Base-by-base conservation (phyloP, 352 stramenopile species). In the Blastocystis sp. region DNA sequence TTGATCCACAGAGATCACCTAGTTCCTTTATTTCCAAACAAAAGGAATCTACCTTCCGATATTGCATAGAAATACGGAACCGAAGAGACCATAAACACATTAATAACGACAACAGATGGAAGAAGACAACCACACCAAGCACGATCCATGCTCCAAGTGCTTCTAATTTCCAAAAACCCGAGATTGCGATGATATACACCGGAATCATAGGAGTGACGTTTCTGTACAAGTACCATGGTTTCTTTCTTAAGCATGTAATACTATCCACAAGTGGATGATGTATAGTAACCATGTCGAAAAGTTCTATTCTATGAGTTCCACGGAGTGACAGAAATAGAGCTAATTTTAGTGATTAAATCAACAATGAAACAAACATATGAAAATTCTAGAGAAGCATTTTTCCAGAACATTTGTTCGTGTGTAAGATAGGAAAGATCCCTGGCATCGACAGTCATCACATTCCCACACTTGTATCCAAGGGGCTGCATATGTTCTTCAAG, bases 141-240 rank as follows among this genome's bases (percentile, higher is more conserved):
- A 80, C 52, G 39, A 80, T 63, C 27, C 37, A 58, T 27, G 69
- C 69, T 43, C 69, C 69, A 27, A 80, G 37, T 54, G n/a, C 3
- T 35, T 80, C 69, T 11, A 80, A 27, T 37, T 80, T 80, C 69
- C 69, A 80, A 59, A 80, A 80, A 21, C 35, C 46, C 37, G 69
- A 19, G 21, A 80, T 19, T 39, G 69, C 69, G 3, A 80, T 80
- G 14, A 80, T 32, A 43, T 80, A 80, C 46, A 80, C 46, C 7
- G 69, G 69, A 80, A 80, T 80, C 51, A 43, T n/a, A 27, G 69
- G 69, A 80, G 61, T 21, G 7, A 58, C 43, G 61, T 80, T 80
- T n/a, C 51, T 59, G 49, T 80, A 80, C 43, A 43, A 63, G 52
- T 63, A 80, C 69, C 69, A 80, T 5, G 69, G 69, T 43, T 59